Evolutionary conservation across 192 early-diverging fungal species (phyloP).

Genomic region (Linnemannia hyalina): DNA sequence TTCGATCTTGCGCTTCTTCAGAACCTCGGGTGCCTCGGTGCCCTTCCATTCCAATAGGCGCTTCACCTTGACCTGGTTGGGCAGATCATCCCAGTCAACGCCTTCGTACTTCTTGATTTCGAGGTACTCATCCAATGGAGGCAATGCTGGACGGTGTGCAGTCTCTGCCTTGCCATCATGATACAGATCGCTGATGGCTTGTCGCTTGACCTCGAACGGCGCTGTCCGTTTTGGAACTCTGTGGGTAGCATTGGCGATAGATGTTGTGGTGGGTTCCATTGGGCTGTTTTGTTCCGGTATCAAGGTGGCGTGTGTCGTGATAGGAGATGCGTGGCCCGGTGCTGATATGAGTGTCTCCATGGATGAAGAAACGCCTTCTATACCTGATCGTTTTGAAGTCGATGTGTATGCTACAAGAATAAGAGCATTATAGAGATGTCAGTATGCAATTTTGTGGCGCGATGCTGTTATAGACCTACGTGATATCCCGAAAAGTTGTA

Average conservation of each 20-base stretch:
- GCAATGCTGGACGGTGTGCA: not conserved
- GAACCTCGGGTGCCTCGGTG: slow-evolving; percentile 31
- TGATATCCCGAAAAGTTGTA: not conserved
- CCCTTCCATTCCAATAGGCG: slow-evolving; percentile 33
- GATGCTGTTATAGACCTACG: no score
- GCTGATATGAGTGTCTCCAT: not conserved
- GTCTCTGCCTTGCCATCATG: not conserved
- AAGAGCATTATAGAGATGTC: not conserved
- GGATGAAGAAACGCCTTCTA: not conserved
- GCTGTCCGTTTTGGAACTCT: not conserved
- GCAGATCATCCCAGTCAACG: slow-evolving; percentile 41
- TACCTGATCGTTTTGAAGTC: not conserved
- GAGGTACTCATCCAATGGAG: slow-evolving; percentile 31
- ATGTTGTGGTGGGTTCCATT: not conserved
- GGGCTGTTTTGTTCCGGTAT: not conserved
- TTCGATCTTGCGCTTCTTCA: slow-evolving; percentile 22
- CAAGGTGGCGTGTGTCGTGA: not conserved
- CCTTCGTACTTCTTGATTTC: slow-evolving; percentile 38
- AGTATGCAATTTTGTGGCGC: no score
- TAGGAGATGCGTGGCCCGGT: not conserved
- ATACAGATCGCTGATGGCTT: not conserved
- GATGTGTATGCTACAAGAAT: not conserved
- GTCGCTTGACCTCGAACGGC: slow-evolving; percentile 25
- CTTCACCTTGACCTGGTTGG: slow-evolving; percentile 25
- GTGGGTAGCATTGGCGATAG: not conserved